Conservation (phyloP, 345 rosid species). For the Bruguiera gymnorhiza region DNA sequence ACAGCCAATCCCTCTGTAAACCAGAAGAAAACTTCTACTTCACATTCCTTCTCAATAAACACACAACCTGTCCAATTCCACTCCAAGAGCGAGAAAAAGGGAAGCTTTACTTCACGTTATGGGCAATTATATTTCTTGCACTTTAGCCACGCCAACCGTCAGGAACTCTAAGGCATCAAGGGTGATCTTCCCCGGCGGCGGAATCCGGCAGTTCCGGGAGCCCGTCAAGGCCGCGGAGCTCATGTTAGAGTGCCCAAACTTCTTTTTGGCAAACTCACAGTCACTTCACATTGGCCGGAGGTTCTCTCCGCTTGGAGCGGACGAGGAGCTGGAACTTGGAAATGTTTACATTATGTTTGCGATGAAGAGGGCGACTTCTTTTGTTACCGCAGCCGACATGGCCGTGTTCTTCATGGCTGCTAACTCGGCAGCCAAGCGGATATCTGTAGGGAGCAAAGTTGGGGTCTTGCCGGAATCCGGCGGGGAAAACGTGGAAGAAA, state of each 20-base stretch:
- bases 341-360: constrained; percentile 72
- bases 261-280: constrained; percentile 62
- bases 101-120: constrained; percentile 15
- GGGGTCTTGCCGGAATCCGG: constrained; percentile 17
- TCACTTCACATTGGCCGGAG: constrained; percentile 65
- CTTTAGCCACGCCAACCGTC: constrained; percentile 37
- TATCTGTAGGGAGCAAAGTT: constrained; percentile 21
- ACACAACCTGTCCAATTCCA: background rate
- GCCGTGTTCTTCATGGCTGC: constrained; percentile 53
- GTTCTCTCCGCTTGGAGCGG: constrained; percentile 67
- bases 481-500: background rate
- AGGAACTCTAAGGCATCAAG: constrained; percentile 38
- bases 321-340: constrained; percentile 62
- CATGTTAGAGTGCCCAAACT: constrained; percentile 78
- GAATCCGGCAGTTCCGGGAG: constrained; percentile 43
- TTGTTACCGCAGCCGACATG: constrained; percentile 62
- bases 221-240: constrained; percentile 78
- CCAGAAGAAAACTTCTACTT: background rate
- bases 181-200: constrained; percentile 71
- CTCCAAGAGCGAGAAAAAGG: background rate
- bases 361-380: constrained; percentile 60
- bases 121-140: constrained; percentile 79
- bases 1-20: background rate
- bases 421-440: constrained; percentile 45
- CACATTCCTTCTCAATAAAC: background rate